A percentile compares a stretch with the other conserved stretches of the same genome.
Evolutionary conservation across 495 filamentous ascomycete species (phyloP).

Genomic region (Ramalina peruviana): DNA sequence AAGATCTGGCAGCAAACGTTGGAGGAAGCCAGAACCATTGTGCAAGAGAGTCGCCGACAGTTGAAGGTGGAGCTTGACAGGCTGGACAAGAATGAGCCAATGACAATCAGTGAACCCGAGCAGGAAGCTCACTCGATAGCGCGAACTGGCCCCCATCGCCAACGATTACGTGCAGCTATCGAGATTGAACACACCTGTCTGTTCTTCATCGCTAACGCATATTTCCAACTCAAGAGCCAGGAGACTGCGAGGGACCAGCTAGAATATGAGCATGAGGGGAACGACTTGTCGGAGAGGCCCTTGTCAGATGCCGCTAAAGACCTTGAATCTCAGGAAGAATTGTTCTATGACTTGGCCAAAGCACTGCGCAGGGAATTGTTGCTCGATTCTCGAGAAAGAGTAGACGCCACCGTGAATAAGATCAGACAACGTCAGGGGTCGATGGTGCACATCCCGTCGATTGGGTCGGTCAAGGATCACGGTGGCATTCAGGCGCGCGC

Average conservation of each 20-base stretch:
- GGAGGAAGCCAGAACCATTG: constrained; percentile 37
- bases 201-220: constrained; percentile 75
- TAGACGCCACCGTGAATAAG: constrained; percentile 28
- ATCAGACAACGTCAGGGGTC: constrained; percentile 33
- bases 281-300: constrained; percentile 20
- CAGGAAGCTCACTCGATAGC: constrained; percentile 29
- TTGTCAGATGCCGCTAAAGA: constrained; percentile 50
- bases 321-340: constrained; percentile 54
- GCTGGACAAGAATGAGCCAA: constrained; percentile 10
- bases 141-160: constrained; percentile 43
- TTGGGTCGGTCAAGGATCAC: constrained; percentile 32
- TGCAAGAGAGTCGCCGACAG: constrained; percentile 49
- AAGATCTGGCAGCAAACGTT: constrained; percentile 50
- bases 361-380: constrained; percentile 63
- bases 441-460: constrained; percentile 52
- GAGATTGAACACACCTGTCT: constrained; percentile 69
- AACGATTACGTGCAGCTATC: constrained; percentile 53
- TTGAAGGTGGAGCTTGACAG: constrained; percentile 36
- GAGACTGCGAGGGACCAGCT: constrained; percentile 30
- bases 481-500: constrained; percentile 50
- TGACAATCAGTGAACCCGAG: constrained; percentile 20
- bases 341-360: constrained; percentile 65
- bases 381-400: constrained; percentile 34
- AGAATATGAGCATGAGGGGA: not conserved
- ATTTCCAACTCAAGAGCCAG: constrained; percentile 68